Percentiles rank a stretch among this genome's conserved stretches.
Conservation (phyloP, 108 stramenopile genomes). For the Parietichytrium sp. region DNA sequence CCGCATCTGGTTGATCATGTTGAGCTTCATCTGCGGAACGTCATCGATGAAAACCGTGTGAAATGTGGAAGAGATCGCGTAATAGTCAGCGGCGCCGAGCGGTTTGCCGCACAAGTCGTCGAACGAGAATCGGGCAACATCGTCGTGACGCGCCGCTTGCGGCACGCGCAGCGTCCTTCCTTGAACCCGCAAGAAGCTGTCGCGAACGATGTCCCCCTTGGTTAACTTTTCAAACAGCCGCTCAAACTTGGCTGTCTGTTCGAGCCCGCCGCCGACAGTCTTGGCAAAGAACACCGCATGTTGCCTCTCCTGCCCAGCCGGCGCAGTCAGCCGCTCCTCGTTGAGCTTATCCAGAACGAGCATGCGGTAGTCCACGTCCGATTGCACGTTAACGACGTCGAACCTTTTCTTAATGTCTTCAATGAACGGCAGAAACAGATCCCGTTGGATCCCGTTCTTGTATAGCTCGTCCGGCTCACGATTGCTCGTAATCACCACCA, state of each 20-base stretch:
- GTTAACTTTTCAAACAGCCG: background rate
- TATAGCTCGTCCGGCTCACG: slow-evolving; percentile 85
- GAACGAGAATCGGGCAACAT: slow-evolving; percentile 71
- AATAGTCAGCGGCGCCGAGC: slow-evolving; percentile 84
- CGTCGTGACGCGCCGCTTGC: slow-evolving; percentile 9
- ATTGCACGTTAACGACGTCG: slow-evolving; percentile 70
- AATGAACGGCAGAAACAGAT: slow-evolving; percentile 91
- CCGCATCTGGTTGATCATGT: slow-evolving; percentile 74
- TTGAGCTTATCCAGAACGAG: background rate
- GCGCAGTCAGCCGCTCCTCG: background rate
- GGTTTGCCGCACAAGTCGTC: slow-evolving; percentile 82
- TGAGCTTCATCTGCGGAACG: slow-evolving; percentile 74
- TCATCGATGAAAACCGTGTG: slow-evolving; percentile 72
- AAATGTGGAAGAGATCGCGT: slow-evolving; percentile 80
- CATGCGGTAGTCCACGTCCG: slow-evolving; percentile 64
- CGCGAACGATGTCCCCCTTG: slow-evolving; percentile 1
- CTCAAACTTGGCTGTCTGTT: background rate
- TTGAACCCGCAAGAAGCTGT: background rate
- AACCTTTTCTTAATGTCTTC: slow-evolving; percentile 73
- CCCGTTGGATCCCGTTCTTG: slow-evolving; percentile 87
- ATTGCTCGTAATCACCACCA: slow-evolving; percentile 93
- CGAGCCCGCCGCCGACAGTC: background rate
- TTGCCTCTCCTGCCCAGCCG: background rate
- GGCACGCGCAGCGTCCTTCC: background rate
- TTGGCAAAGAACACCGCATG: background rate